Evolutionary conservation across 495 filamentous ascomycete species (phyloP), one percentile per base, ranked within the genome.

Genomic region (Astrothelium macrocarpum): DNA sequence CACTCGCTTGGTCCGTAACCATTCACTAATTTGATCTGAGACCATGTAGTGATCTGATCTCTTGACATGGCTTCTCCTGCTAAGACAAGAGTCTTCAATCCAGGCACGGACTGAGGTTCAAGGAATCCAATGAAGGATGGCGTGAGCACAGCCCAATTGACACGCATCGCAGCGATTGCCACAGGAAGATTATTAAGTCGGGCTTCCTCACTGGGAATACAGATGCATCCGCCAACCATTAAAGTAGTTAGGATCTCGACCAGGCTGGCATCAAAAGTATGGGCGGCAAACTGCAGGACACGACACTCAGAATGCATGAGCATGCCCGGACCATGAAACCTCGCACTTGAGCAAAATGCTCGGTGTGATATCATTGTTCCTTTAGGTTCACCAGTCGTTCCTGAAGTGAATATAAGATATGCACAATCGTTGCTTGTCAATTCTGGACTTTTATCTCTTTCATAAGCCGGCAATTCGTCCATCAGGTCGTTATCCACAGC

Each of bases 201-300:
- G 12, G 85, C 80, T 11, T 85, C 73, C 46, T 85, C 81, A 67
- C 77, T 80, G 1, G 83, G 84, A 32, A 89, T 77, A 69, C 86
- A 89, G 2, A 86, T 74, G 61, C 78, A 82, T 29, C 80, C 85
- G 23, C 86, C 86, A n/a, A 76, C 61, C 62, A 81, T 80, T 20
- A 83, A 64, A 4, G 80, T 77, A 12, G 76, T 78, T 14, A 83
- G 69, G 11, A 78, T 76, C 64, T 84, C 81, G 71, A 80, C 69
- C 23, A 83, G 68, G 23, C 76, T 78, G 23, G 80, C 81, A 68
- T 84, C 81, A 58, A 83, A 84, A 0, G 79, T 82, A 36, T 81
- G 72, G 0, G 81, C 81, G 4, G 82, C 81, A 59, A 82, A 84
- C 61, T 83, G 81, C 64, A 83, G 79, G 1, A 76, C 76, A 20